Evolutionary conservation across 192 early-diverging fungal species (phyloP).

Genomic region (Entrophospora sp.): DNA sequence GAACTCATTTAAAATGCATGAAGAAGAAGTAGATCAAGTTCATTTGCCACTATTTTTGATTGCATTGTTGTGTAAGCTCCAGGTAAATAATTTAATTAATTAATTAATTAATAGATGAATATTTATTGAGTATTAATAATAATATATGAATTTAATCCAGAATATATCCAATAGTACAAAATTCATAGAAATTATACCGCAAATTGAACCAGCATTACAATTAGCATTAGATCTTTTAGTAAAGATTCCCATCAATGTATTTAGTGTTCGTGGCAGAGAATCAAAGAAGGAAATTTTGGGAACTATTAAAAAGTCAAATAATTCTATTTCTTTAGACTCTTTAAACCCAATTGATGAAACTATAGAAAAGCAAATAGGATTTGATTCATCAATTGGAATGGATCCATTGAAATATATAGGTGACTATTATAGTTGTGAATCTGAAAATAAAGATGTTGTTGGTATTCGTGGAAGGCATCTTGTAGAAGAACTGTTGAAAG

Average conservation of each 20-base stretch:
- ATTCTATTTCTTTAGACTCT: too few relatives aligned
- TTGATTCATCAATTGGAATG: constrained; percentile 30
- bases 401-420: constrained; percentile 37
- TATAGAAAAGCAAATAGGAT: constrained; percentile 22
- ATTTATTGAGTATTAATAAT: background rate
- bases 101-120: background rate
- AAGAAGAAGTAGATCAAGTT: constrained; percentile 73
- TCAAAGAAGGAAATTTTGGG: too few relatives aligned
- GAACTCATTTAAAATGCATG: constrained; percentile 62
- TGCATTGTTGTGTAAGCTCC: constrained; percentile 41
- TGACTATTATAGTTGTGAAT: constrained; percentile 35
- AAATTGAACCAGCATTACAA: constrained; percentile 24
- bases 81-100: constrained; percentile 26
- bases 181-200: constrained; percentile 13
- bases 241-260: constrained; percentile 26
- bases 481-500: constrained; percentile 20
- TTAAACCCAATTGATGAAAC: constrained; percentile 24
- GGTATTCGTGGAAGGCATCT: constrained; percentile 29
- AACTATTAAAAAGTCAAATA: too few relatives aligned
- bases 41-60: constrained; percentile 74
- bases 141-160: constrained; percentile 3
- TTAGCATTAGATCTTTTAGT: constrained; percentile 27
- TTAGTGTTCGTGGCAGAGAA: constrained; percentile 11
- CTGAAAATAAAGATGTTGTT: constrained; percentile 9
- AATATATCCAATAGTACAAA: constrained; percentile 6